Evolutionary conservation across 2,329 filamentous ascomycete genomes (phyloP).

Genomic region (Chaetomiaceae sp.): DNA sequence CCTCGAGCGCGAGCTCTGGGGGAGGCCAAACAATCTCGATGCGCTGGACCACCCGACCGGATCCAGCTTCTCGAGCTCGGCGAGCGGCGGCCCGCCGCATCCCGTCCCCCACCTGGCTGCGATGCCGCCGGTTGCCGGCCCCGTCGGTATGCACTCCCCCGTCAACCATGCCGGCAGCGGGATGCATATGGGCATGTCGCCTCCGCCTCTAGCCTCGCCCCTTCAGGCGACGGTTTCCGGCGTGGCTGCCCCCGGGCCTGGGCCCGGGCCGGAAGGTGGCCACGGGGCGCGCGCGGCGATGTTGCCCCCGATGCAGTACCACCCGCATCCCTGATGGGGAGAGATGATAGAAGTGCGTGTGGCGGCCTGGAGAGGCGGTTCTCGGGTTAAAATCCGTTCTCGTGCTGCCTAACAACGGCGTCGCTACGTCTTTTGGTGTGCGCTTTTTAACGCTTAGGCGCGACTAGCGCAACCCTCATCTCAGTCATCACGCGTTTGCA

Average conservation of each 20-base stretch:
- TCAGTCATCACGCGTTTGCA: too few relatives aligned
- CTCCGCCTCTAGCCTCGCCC: slow-evolving; percentile 2
- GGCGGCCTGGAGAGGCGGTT: too few relatives aligned
- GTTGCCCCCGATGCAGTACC: slow-evolving; percentile 12
- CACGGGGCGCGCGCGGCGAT: neutral
- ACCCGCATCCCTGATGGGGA: neutral
- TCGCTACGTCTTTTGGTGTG: too few relatives aligned
- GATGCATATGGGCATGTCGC: slow-evolving; percentile 8
- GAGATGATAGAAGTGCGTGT: neutral
- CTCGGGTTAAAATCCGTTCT: too few relatives aligned
- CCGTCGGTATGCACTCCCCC: slow-evolving; percentile 9
- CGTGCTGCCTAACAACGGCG: too few relatives aligned
- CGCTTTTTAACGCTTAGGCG: too few relatives aligned
- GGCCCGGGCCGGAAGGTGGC: neutral
- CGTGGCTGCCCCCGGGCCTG: neutral
- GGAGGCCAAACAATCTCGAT: slow-evolving; percentile 12
- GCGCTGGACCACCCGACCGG: slow-evolving; percentile 11
- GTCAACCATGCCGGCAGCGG: slow-evolving; percentile 6
- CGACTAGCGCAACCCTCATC: too few relatives aligned
- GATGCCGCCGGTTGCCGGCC: slow-evolving; percentile 6
- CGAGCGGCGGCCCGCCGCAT: slow-evolving; percentile 8
- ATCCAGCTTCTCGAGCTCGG: slow-evolving; percentile 22
- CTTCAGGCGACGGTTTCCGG: neutral
- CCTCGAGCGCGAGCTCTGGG: slow-evolving; percentile 40
- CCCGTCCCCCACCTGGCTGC: neutral